Conservation (phyloP, 2,329 filamentous ascomycete species). For the Colletotrichum magnum region DNA sequence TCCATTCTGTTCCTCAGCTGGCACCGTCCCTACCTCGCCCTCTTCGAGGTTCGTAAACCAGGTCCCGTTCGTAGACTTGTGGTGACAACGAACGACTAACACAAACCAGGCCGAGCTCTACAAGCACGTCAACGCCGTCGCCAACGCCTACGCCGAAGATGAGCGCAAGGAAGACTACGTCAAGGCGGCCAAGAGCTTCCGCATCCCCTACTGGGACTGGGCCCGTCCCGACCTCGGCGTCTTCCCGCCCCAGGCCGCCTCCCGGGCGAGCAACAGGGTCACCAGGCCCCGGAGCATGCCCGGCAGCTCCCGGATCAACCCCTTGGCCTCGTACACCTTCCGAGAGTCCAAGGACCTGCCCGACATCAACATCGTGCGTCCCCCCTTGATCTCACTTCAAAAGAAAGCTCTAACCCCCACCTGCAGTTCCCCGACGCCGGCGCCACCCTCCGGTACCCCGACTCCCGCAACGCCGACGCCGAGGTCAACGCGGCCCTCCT, state of each 20-base stretch:
- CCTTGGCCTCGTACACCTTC: slow-evolving; percentile 31
- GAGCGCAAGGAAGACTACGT: slow-evolving; percentile 44
- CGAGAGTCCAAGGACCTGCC: slow-evolving; percentile 8
- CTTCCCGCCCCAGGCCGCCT: slow-evolving; percentile 43
- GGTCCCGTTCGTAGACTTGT: neutral
- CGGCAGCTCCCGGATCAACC: slow-evolving; percentile 31
- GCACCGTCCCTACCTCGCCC: slow-evolving; percentile 76
- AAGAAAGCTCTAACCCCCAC: neutral
- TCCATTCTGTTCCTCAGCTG: slow-evolving; percentile 74
- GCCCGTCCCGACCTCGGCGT: slow-evolving; percentile 36
- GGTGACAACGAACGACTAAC: neutral
- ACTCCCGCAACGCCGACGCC: slow-evolving; percentile 12
- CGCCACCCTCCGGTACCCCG: slow-evolving; percentile 44
- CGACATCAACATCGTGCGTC: slow-evolving; percentile 16
- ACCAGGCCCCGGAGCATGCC: slow-evolving; percentile 49
- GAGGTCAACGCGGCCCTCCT: slow-evolving; percentile 8
- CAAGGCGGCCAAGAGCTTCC: slow-evolving; percentile 47
- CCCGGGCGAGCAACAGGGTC: slow-evolving; percentile 29
- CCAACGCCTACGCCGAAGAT: slow-evolving; percentile 42
- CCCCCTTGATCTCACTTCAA: neutral
- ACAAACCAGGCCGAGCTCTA: slow-evolving; percentile 44
- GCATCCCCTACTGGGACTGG: slow-evolving; percentile 55
- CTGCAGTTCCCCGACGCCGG: slow-evolving; percentile 19
- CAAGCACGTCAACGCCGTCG: slow-evolving; percentile 44
- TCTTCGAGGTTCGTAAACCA: slow-evolving; percentile 65